Percentiles rank a stretch among this genome's conserved stretches.
phyloP scores from a whole-genome alignment of 345 rosid species.

The Camelina sativa region DNA sequence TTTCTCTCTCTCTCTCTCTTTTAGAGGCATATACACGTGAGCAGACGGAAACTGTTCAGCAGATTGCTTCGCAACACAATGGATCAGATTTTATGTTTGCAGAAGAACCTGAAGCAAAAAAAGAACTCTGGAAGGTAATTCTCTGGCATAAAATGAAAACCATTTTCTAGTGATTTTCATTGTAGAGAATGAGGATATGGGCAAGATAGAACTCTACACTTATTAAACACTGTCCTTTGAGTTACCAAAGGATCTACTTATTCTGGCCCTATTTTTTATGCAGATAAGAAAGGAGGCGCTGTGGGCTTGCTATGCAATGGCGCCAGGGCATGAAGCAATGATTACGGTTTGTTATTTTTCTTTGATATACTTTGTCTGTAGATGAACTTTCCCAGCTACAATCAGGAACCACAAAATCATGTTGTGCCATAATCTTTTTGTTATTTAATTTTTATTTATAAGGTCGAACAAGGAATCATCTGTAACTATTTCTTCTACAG shows the following conservation, averaged over 20 bases:
- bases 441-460: neutral
- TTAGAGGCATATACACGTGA: constrained; percentile 85
- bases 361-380: constrained; percentile 7
- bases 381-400: constrained; percentile 1
- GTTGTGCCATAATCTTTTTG: constrained; percentile 6
- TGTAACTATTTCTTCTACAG: constrained; percentile 47
- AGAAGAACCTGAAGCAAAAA: constrained; percentile 82
- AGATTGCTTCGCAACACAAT: constrained; percentile 77
- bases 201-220: neutral
- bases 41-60: constrained; percentile 82
- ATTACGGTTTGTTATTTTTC: constrained; percentile 58
- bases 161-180: neutral
- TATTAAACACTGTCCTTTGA: neutral
- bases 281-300: constrained; percentile 94
- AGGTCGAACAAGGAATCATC: constrained; percentile 14
- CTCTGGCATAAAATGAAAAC: neutral
- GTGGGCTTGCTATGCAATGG: constrained; percentile 93
- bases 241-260: neutral
- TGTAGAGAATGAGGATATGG: constrained; percentile 8
- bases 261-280: constrained; percentile 14
- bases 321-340: constrained; percentile 82
- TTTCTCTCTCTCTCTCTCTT: constrained; percentile 19
- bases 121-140: constrained; percentile 89
- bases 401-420: constrained; percentile 10
- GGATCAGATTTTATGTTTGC: constrained; percentile 89